Evolutionary conservation across 352 stramenopile genomes (phyloP), one percentile per base, ranked within the genome.

Genomic region (Phytophthora pini): DNA sequence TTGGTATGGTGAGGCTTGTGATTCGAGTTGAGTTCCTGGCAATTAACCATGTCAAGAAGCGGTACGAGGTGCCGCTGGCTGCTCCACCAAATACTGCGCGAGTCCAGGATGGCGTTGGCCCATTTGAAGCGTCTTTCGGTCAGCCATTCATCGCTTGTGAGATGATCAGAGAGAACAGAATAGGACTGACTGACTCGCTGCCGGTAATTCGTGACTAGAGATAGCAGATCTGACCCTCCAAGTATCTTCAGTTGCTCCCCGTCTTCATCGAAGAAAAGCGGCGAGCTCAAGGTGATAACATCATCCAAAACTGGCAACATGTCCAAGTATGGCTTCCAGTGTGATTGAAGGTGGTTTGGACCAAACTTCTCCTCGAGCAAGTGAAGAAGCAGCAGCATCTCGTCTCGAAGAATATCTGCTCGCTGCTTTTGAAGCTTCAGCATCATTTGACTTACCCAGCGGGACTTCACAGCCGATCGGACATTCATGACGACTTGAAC

Each of bases 21-120:
- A 5, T 75, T 56, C 1, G 54, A 50, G 3, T 71, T 56, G 24
- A 83, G 66, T 45, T 89, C 78, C 17, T 77, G 54, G 61, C 91
- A 97, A 75, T 99, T 98, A 36, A 99, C 87, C 79, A 98, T 92
- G 68, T 98, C 96, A 6, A 99, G 80, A 65, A 99, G 73, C 1
- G 96, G 96, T 31, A 98, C 92, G 10, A 99, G 77, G 43, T 98
- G 92, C 11, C 92, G 81, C 45, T 93, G 68, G 3, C 89, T 82
- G 5, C 72, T 67, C 94, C 94, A 98, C 94, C 94, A 98, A 74
- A 99, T 98, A 48, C 79, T 92, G 32, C 95, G 84, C 10, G 83
- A 96, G 68, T 98, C 93, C 11, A 98, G 74, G 15, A 97, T 92
- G 9, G 84, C 82, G 31, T 76, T 86, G 5, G 90, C 93, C 88